A percentile compares a stretch with the other conserved stretches of the same genome.
These are phyloP conservation scores for Cordia subcordata DNA, from an alignment of 257 asterid genomes.

Conservation along the genomic window DNA sequence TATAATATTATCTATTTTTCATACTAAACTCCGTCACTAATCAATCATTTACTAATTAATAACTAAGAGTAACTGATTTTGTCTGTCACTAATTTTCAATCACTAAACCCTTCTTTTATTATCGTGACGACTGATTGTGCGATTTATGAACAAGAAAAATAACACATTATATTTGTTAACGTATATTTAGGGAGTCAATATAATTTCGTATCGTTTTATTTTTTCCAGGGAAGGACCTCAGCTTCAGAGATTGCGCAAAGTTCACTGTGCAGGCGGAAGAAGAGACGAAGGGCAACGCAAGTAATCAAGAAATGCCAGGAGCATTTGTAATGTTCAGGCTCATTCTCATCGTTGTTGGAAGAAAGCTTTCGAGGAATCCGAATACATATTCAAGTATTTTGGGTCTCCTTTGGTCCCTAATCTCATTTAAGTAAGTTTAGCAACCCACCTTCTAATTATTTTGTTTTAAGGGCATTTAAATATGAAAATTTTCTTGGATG, in stretches of 20 bases:
- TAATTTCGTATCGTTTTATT: too few relatives aligned
- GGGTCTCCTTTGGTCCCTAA: constrained; percentile 64
- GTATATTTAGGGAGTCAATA: neutral
- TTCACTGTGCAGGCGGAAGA: constrained; percentile 24
- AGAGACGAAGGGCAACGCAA: constrained; percentile 6
- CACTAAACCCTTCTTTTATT: too few relatives aligned
- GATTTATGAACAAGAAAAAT: too few relatives aligned
- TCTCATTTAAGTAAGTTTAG: constrained; percentile 56
- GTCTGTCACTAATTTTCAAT: too few relatives aligned
- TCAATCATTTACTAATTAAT: too few relatives aligned
- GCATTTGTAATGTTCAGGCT: constrained; percentile 52
- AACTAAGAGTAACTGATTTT: too few relatives aligned
- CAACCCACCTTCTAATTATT: neutral
- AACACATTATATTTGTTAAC: too few relatives aligned
- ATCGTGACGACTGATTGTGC: too few relatives aligned
- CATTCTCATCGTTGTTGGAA: constrained; percentile 51
- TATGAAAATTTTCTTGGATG: too few relatives aligned
- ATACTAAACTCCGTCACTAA: too few relatives aligned
- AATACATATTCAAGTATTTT: constrained; percentile 65
- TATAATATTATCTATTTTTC: too few relatives aligned
- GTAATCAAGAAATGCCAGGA: constrained; percentile 55
- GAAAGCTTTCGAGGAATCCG: constrained; percentile 74
- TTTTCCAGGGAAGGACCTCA: constrained; percentile 51
- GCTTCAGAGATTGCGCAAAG: constrained; percentile 59
- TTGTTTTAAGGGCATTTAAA: neutral